Evolutionary conservation across 805 yeast species (phyloP), one percentile per base, ranked within the genome.

Genomic region (Metschnikowia cubensis): DNA sequence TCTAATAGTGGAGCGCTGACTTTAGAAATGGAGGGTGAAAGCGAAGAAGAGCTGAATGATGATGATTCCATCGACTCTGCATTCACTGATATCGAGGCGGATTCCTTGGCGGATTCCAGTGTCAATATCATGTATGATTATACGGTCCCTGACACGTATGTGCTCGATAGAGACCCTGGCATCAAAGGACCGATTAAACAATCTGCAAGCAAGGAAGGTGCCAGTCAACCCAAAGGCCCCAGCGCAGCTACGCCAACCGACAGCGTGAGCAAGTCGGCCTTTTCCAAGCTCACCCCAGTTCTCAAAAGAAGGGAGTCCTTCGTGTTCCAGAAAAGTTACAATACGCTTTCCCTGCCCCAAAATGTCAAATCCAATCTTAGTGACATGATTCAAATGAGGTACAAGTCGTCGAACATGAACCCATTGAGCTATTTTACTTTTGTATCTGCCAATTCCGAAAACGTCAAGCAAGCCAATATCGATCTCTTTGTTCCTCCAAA

Each of bases 391-490:
- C 71, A 71, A 31, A 61, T 68, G 11, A 63, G 68, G 47, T 61
- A 57, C 42, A 67, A 59, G 31, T 70, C 68, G 4, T 56, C 72
- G 25, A 69, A 70, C 33, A 63, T 59, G 7, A 70, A 77, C 44
- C 81, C 83, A 0, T 62, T 82, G 48, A 70, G 68, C 6, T 77
- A 68, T 48, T 79, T 69, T 56, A 42, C 60, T 3, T 76, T 71
- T 61, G 77, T 66, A 11, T 68, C 66, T 2, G 65, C 70, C 1
- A 57, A 57, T 5, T 59, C 53, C 14, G 51, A 54, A 14, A 52
- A 46, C 15, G 50, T 41, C 8, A 49, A 56, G 17, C 57, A 55
- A 34, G 55, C 57, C 4, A 49, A 44, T 3, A 47, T 65, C 3
- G 60, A 62, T 50, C 59, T 73, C 2, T 73, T 69, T 50, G 46